phyloP scores from a whole-genome alignment of 495 filamentous ascomycete genomes.

The Xylaria bambusicola region DNA sequence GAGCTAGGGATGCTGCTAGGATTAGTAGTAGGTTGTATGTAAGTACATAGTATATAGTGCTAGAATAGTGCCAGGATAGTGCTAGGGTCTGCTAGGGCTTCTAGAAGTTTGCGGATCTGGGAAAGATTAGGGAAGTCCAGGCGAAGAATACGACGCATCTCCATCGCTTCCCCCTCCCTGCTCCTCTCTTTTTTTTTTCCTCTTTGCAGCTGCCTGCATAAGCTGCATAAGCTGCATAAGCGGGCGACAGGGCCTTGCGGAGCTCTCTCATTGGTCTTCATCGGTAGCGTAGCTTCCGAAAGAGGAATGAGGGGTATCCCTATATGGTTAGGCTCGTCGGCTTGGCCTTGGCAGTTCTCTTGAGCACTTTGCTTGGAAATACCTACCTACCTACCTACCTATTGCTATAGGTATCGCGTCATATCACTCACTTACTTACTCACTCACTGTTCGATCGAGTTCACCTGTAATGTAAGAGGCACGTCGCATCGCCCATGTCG shows the following conservation, averaged over 20 bases:
- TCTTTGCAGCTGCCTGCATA: not conserved
- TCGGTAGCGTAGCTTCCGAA: not conserved
- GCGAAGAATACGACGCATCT: conserved; percentile 3
- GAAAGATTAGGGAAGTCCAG: conserved; percentile 14
- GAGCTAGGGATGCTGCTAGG: no score
- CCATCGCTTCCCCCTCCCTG: not conserved
- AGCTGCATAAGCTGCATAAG: not conserved
- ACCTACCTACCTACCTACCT: not conserved
- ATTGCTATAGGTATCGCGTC: not conserved
- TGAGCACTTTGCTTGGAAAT: not conserved
- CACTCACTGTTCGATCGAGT: no score
- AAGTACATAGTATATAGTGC: no score
- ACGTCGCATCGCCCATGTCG: no score
- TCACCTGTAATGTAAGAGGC: no score
- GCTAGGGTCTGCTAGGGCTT: conserved; percentile 3
- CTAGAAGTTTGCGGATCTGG: conserved; percentile 11
- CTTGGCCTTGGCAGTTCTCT: not conserved
- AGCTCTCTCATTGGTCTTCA: not conserved
- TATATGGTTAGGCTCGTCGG: conserved; percentile 1
- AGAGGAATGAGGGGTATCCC: not conserved
- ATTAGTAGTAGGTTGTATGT: no score
- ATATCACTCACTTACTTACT: no score
- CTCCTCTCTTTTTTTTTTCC: no score
- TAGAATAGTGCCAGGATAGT: no score
- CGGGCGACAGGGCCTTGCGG: conserved; percentile 2